Percentiles rank a stretch among this genome's conserved stretches.
phyloP scores from a whole-genome alignment of 441 rosid genomes.

The Pelargonium citronellum region DNA sequence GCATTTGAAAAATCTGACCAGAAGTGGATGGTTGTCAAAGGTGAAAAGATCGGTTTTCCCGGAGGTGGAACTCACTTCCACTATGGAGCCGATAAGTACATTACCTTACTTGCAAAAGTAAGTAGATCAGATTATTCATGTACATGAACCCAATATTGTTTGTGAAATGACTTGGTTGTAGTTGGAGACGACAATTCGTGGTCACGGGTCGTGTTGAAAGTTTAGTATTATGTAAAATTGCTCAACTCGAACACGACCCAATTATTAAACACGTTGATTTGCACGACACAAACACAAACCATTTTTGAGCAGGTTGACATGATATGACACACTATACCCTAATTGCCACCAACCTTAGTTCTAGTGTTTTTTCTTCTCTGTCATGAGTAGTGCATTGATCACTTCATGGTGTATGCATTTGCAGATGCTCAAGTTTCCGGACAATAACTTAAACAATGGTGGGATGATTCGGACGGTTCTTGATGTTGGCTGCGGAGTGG shows the following conservation, averaged over 20 bases:
- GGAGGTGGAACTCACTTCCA: constrained; percentile 99
- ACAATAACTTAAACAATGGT: constrained; percentile 59
- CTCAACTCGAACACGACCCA: too few species aligned
- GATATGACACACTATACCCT: too few species aligned
- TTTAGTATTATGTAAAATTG: too few species aligned
- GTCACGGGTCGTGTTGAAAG: too few species aligned
- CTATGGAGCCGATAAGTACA: constrained; percentile 96
- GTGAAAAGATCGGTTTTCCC: constrained; percentile 81
- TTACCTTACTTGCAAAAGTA: constrained; percentile 90
- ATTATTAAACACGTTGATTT: too few species aligned
- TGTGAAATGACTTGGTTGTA: too few species aligned
- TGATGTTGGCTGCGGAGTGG: constrained; percentile 98
- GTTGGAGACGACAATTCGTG: too few species aligned
- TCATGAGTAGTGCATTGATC: constrained; percentile 18
- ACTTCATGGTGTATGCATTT: constrained; percentile 13
- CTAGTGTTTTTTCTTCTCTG: neutral
- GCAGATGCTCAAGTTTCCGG: constrained; percentile 93
- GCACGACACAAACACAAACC: too few species aligned
- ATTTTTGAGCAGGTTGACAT: too few species aligned
- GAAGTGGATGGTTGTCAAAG: constrained; percentile 99
- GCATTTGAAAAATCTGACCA: constrained; percentile 98
- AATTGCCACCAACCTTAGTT: neutral
- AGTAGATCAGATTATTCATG: constrained; percentile 19
- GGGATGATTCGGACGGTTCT: constrained; percentile 82
- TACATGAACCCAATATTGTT: too few species aligned